phyloP scores from a whole-genome alignment of 2,329 filamentous ascomycete genomes.

The Trichoderma koningii region DNA sequence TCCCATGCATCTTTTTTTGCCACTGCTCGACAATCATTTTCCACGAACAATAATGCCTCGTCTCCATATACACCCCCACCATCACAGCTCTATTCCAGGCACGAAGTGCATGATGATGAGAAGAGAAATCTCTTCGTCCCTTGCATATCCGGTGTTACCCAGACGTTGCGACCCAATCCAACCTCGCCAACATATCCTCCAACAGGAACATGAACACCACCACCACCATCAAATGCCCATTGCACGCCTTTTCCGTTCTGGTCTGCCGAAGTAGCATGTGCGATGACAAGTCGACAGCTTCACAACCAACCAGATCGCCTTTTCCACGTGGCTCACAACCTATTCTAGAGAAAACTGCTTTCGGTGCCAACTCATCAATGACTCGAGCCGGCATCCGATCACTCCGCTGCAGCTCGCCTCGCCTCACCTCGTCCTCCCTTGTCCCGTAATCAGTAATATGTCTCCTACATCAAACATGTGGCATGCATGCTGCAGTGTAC shows the following conservation, averaged over 20 bases:
- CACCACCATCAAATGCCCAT: background rate
- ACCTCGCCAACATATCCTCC: background rate
- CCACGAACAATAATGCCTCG: constrained; percentile 12
- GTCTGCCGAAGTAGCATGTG: background rate
- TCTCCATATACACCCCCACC: constrained; percentile 16
- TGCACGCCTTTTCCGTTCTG: background rate
- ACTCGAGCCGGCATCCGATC: constrained; percentile 13
- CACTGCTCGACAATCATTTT: constrained; percentile 9
- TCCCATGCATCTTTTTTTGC: background rate
- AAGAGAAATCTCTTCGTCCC: background rate
- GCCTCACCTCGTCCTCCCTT: background rate
- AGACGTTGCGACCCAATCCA: background rate
- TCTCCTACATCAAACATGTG: background rate
- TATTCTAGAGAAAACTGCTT: too few species aligned
- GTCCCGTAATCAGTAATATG: background rate
- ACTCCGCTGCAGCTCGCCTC: constrained; percentile 17
- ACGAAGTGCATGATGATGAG: background rate
- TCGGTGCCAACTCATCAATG: constrained; percentile 19
- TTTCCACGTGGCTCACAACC: constrained; percentile 1
- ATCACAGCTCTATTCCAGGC: background rate
- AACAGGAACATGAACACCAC: background rate
- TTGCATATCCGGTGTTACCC: constrained; percentile 6
- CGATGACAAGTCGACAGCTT: background rate
- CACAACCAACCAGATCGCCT: constrained; percentile 2
- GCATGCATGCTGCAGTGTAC: constrained; percentile 3